Base-by-base conservation (phyloP, 208 protist species). In the Wallacemonas rigidus region DNA sequence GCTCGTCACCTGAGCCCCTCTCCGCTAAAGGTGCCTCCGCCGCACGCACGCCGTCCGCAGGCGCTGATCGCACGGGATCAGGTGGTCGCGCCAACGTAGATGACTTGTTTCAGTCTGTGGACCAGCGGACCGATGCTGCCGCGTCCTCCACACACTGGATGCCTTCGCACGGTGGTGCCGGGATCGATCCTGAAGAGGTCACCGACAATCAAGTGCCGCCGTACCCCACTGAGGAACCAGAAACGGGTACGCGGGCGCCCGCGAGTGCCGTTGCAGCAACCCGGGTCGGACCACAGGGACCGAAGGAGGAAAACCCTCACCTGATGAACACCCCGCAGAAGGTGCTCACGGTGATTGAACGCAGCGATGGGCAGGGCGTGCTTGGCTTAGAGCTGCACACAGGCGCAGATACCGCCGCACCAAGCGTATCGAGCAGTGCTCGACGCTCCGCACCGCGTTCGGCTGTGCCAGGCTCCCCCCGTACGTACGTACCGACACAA, bases 271-370 rank as follows among this genome's bases (percentile, higher is more conserved):
- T n/a, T 3, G 53, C 76, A 15, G 53, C 43, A 41, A 50, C 62
- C n/a, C 71, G 67, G 47, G 65, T 12, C 38, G 38, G 26, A 40
- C 26, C 36, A n/a, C 47, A 64, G 38, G 71, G 63, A 58, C 51
- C 60, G 17, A 6, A 14, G 3, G 38, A 56, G 11, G 55, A 68
- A 63, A 70, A 67, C 64, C 51, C 45, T 2, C 68, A 67, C 36
- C 68, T 72, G 39, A 65, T 65, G 60, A 35, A 65, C 41, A 65
- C 60, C 7, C 60, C 60, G 17, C 60, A 65, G 60, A 65, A 65
- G 60, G 60, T 65, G 60, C 43, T 65, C 11, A 65, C 60, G 7
- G 60, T 65, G 7, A 65, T 65, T 65, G 60, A 65, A 41, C 60
- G 60, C 60, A 65, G 60, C n/a, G 60, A 65, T 17, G 40, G 40